Conservation (phyloP, 331 rosid genomes). For the Cydonia oblonga region DNA sequence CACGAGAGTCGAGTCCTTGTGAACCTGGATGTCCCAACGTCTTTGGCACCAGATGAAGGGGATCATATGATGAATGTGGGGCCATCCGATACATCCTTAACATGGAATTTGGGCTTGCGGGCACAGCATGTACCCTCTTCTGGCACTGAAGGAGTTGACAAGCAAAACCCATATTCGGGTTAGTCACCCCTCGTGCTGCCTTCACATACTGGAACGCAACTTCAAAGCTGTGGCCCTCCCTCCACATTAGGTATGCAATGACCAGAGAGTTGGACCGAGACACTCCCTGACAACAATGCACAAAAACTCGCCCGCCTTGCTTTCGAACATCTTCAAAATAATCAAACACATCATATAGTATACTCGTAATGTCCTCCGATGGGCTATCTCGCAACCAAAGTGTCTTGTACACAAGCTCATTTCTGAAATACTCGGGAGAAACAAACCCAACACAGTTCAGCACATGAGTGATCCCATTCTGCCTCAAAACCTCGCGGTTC, state of each 20-base stretch:
- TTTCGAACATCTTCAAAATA: conserved; percentile 86
- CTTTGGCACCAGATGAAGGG: conserved; percentile 94
- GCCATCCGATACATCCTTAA: conserved; percentile 86
- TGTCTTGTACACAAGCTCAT: conserved; percentile 75
- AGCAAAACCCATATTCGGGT: conserved; percentile 90
- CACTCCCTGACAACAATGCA: conserved; percentile 89
- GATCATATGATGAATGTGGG: conserved; percentile 85
- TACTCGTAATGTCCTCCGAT: conserved; percentile 78
- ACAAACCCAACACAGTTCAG: conserved; percentile 92
- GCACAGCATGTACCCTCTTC: conserved; percentile 75
- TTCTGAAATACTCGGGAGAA: conserved; percentile 83
- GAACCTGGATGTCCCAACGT: conserved; percentile 40
- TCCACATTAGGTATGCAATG: conserved; percentile 96
- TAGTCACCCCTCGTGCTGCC: conserved; percentile 84
- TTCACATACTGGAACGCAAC: conserved; percentile 87
- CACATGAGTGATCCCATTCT: conserved; percentile 75
- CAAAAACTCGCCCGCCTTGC: conserved; percentile 79
- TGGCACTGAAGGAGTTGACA: conserved; percentile 89
- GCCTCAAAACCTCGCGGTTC: conserved; percentile 61
- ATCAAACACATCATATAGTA: conserved; percentile 87
- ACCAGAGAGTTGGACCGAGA: conserved; percentile 81
- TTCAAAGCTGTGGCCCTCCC: conserved; percentile 75
- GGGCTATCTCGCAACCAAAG: conserved; percentile 91
- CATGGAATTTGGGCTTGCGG: conserved; percentile 70
- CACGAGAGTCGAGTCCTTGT: conserved; percentile 82